A percentile compares a stretch with the other conserved stretches of the same genome.
Conservation (phyloP, 2,329 filamentous ascomycete genomes). For the Fusarium sp. region DNA sequence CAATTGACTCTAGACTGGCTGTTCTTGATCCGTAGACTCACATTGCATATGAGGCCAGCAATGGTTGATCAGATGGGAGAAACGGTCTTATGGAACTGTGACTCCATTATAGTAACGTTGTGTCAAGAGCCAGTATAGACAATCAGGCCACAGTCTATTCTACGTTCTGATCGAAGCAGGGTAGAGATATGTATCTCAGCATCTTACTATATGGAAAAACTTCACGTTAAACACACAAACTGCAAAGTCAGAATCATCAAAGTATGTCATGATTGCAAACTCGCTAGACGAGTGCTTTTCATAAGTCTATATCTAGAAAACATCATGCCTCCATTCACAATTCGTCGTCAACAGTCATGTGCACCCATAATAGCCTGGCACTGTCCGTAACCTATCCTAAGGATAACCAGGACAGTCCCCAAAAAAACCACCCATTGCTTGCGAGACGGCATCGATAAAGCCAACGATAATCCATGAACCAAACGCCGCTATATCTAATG, state of each 20-base stretch:
- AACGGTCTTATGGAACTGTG: background rate
- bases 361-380: conserved; percentile 25
- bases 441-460: conserved; percentile 41
- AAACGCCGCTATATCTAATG: conserved; percentile 48
- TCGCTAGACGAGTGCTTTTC: conserved; percentile 28
- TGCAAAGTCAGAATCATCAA: conserved; percentile 16
- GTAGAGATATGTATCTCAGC: background rate
- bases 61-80: conserved; percentile 1
- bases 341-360: conserved; percentile 34
- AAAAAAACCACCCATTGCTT: conserved; percentile 36
- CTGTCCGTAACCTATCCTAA: conserved; percentile 28
- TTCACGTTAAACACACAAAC: background rate
- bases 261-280: conserved; percentile 25
- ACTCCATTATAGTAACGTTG: background rate
- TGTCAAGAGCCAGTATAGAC: background rate
- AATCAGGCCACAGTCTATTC: background rate
- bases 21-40: background rate
- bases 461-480: conserved; percentile 47
- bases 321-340: conserved; percentile 27
- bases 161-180: background rate
- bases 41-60: conserved; percentile 27
- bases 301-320: conserved; percentile 31
- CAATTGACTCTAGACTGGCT: background rate
- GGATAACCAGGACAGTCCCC: conserved; percentile 29
- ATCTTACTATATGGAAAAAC: background rate